Conservation (phyloP, 2,329 filamentous ascomycete species). For the Scolecobasidium constrictum region DNA sequence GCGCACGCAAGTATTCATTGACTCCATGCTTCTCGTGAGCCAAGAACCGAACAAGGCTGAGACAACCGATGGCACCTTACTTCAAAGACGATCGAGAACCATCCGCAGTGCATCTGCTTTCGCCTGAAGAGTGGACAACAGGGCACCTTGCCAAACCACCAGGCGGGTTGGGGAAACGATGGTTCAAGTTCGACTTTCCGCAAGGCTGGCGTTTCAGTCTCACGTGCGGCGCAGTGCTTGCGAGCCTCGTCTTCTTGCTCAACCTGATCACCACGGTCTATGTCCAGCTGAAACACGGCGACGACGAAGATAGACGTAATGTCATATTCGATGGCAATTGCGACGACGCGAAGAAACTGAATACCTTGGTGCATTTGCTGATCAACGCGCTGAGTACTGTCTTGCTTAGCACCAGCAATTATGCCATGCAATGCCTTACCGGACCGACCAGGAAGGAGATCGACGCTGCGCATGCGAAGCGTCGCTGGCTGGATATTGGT, state of each 20-base stretch:
- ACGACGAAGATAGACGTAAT: neutral
- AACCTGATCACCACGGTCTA: conserved; percentile 3
- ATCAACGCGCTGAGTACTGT: conserved; percentile 17
- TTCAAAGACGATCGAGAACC: too few relatives aligned
- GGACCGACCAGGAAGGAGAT: conserved; percentile 18
- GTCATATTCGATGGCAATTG: conserved; percentile 10
- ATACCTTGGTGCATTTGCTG: conserved; percentile 12
- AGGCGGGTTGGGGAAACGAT: too few relatives aligned
- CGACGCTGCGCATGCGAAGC: conserved; percentile 14
- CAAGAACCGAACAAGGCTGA: too few relatives aligned
- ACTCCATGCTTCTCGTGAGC: too few relatives aligned
- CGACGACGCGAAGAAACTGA: conserved; percentile 6
- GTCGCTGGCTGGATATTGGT: conserved; percentile 16
- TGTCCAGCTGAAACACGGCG: neutral
- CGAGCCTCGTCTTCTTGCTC: conserved; percentile 2
- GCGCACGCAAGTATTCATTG: too few relatives aligned
- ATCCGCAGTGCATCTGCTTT: too few relatives aligned
- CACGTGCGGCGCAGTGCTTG: neutral
- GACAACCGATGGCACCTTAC: too few relatives aligned
- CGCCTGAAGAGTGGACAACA: too few relatives aligned
- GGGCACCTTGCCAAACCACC: too few relatives aligned
- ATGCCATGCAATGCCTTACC: conserved; percentile 16
- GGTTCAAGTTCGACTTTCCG: too few relatives aligned
- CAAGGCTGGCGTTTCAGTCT: conserved; percentile 4
- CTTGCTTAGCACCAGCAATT: conserved; percentile 16